Evolutionary conservation across 75 land plant genomes (phyloP).

Genomic region (Pseudotsuga menziesii): DNA sequence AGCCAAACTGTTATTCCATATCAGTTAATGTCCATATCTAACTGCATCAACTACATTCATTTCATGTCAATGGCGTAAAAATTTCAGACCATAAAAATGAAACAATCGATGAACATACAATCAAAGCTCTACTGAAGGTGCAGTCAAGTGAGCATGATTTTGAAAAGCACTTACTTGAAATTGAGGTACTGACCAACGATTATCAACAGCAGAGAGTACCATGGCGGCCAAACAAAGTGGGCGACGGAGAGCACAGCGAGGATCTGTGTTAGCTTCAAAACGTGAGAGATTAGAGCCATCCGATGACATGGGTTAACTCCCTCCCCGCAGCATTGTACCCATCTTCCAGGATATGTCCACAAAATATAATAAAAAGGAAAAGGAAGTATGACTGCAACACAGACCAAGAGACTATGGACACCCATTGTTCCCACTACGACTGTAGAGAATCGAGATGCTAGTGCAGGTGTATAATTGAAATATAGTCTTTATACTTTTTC

Average conservation of each 20-base stretch:
- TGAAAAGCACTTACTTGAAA: constrained; percentile 47
- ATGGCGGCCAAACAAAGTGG: constrained; percentile 37
- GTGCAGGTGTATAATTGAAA: too few relatives aligned
- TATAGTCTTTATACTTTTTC: too few relatives aligned
- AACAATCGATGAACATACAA: too few relatives aligned
- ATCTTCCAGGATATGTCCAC: constrained; percentile 65
- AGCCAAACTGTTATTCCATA: too few relatives aligned
- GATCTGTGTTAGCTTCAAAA: constrained; percentile 62
- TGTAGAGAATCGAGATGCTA: too few relatives aligned
- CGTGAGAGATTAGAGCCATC: constrained; percentile 73
- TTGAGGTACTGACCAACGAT: constrained; percentile 69
- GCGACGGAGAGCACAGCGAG: constrained; percentile 56
- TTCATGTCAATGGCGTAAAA: too few relatives aligned
- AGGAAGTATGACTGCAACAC: constrained; percentile 43
- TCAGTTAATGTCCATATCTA: too few relatives aligned
- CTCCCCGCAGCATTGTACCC: constrained; percentile 63
- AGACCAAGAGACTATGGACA: constrained; percentile 11
- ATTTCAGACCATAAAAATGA: too few relatives aligned
- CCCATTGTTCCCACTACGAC: too few relatives aligned
- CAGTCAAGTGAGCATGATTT: too few relatives aligned
- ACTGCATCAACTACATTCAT: too few relatives aligned
- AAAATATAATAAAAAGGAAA: constrained; percentile 78
- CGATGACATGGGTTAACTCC: constrained; percentile 50
- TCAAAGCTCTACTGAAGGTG: too few relatives aligned
- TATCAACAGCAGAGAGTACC: constrained; percentile 49